phyloP scores from a whole-genome alignment of 83 land plant species.

The Thuja plicata region DNA sequence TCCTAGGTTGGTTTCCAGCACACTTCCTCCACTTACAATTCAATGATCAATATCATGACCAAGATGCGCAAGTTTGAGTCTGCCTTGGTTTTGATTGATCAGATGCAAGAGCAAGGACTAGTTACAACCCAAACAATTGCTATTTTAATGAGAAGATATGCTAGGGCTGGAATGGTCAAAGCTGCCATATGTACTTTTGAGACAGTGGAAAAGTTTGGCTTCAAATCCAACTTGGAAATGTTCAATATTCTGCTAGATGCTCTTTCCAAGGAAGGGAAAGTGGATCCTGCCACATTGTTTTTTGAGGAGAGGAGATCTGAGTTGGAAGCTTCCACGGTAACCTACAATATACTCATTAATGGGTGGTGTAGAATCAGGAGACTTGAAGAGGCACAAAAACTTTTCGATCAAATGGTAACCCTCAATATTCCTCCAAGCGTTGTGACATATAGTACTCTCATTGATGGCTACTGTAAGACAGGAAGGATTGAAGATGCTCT shows the following conservation, averaged over 20 bases:
- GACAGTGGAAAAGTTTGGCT: constrained; percentile 20
- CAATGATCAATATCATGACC: constrained; percentile 41
- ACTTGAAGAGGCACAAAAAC: constrained; percentile 39
- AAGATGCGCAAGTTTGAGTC: constrained; percentile 37
- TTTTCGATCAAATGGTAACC: constrained; percentile 41
- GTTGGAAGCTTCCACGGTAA: constrained; percentile 23
- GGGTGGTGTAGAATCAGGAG: constrained; percentile 49
- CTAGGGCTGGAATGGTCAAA: constrained; percentile 38
- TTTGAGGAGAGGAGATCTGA: constrained; percentile 14
- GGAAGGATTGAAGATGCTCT: constrained; percentile 45
- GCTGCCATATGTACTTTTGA: constrained; percentile 50
- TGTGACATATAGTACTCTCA: constrained; percentile 65
- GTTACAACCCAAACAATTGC: constrained; percentile 26
- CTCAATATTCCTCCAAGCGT: constrained; percentile 39
- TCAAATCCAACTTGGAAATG: background rate
- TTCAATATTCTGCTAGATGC: constrained; percentile 51
- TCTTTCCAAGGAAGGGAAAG: constrained; percentile 57
- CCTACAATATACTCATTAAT: constrained; percentile 54
- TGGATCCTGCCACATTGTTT: constrained; percentile 32
- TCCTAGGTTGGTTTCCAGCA: constrained; percentile 20
- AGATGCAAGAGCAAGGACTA: constrained; percentile 10
- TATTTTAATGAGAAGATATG: constrained; percentile 51
- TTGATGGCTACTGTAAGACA: constrained; percentile 60
- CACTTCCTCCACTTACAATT: constrained; percentile 22
- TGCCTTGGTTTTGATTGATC: constrained; percentile 43